phyloP scores from a whole-genome alignment of 805 yeast species.

The Candida maltosa region DNA sequence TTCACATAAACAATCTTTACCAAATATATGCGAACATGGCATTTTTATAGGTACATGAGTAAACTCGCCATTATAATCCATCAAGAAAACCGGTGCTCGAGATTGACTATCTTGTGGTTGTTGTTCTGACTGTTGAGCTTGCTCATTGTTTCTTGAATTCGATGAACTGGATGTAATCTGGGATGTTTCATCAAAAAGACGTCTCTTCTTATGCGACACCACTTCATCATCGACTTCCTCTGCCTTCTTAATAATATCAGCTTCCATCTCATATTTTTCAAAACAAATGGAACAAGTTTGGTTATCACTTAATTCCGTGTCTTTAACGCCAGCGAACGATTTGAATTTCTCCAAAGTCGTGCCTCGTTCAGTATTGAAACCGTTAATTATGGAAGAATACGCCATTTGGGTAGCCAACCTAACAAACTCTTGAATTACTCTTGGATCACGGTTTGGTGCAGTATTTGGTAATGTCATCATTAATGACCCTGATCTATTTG shows the following conservation, averaged over 20 bases:
- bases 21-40: constrained; percentile 88
- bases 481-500: constrained; percentile 53
- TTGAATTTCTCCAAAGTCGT: constrained; percentile 52
- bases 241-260: constrained; percentile 29
- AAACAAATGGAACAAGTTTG: constrained; percentile 62
- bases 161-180: constrained; percentile 4
- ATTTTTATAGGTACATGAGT: constrained; percentile 65
- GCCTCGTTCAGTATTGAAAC: constrained; percentile 49
- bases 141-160: constrained; percentile 2
- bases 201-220: constrained; percentile 19
- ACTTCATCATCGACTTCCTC: constrained; percentile 11
- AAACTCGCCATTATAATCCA: constrained; percentile 18
- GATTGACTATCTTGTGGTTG: background rate
- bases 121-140: background rate
- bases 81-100: constrained; percentile 11
- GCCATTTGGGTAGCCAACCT: constrained; percentile 71
- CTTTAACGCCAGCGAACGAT: constrained; percentile 34
- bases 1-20: constrained; percentile 75
- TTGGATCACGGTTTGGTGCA: constrained; percentile 56
- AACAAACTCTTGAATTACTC: constrained; percentile 56
- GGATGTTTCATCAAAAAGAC: constrained; percentile 14
- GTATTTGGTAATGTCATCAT: constrained; percentile 67
- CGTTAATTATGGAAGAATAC: constrained; percentile 54
- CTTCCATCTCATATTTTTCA: constrained; percentile 31
- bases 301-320: constrained; percentile 7